Evolutionary conservation across 441 rosid genomes (phyloP).

Genomic region (Biscutella laevigata): DNA sequence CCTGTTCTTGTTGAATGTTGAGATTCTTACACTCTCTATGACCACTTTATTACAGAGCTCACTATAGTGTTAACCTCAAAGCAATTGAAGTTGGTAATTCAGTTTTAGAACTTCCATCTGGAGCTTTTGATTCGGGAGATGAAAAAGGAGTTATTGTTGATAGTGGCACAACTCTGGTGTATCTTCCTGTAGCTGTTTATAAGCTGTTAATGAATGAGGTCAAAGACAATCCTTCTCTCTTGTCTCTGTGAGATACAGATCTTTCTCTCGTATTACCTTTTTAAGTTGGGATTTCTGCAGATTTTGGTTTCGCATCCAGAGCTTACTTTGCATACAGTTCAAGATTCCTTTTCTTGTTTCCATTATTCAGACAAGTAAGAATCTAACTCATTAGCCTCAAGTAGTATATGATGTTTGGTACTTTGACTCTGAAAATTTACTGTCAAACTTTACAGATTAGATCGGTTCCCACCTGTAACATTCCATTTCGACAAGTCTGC

Average conservation of each 20-base stretch:
- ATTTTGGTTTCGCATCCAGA: constrained; percentile 44
- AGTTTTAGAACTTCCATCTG: constrained; percentile 45
- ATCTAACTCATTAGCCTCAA: not conserved
- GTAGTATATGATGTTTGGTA: not conserved
- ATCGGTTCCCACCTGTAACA: constrained; percentile 65
- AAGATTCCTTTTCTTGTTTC: constrained; percentile 71
- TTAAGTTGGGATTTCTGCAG: no score
- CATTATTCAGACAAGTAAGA: constrained; percentile 51
- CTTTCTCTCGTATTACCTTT: no score
- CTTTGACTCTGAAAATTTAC: constrained; percentile 3
- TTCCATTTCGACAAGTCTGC: constrained; percentile 60
- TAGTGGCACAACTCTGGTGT: constrained; percentile 89
- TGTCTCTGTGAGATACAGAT: no score
- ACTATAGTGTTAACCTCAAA: constrained; percentile 72
- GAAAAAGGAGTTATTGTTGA: constrained; percentile 71
- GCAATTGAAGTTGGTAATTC: constrained; percentile 59
- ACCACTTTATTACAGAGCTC: constrained; percentile 52
- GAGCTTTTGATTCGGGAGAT: constrained; percentile 43
- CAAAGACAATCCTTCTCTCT: no score
- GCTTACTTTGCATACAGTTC: constrained; percentile 46
- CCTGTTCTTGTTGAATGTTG: not conserved
- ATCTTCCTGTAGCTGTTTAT: constrained; percentile 56
- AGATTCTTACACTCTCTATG: not conserved
- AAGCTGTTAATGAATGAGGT: constrained; percentile 45
- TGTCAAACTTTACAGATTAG: constrained; percentile 48